Percentiles rank a stretch among this genome's conserved stretches.
Evolutionary conservation across 2,329 filamentous ascomycete species (phyloP).

Genomic region (Hymenoscyphus occultus): DNA sequence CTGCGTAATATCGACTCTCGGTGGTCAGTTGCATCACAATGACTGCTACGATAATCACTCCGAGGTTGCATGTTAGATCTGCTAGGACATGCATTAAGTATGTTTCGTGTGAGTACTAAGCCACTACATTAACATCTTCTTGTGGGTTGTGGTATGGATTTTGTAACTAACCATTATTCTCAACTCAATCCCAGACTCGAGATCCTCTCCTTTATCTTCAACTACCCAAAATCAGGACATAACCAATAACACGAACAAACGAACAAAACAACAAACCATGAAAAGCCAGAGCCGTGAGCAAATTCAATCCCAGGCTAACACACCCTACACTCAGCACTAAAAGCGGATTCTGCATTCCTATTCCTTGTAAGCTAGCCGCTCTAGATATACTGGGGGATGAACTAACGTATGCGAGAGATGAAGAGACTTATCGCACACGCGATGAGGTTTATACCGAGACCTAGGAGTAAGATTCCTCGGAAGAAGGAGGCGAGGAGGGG

Average conservation of each 20-base stretch:
- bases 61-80: constrained; percentile 73
- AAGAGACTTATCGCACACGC: constrained; percentile 73
- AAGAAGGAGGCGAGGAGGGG: constrained; percentile 75
- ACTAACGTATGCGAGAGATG: constrained; percentile 51
- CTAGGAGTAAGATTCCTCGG: constrained; percentile 73
- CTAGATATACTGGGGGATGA: not conserved
- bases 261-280: constrained; percentile 48
- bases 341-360: constrained; percentile 62
- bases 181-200: not conserved
- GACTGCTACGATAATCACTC: constrained; percentile 66
- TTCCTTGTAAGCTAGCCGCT: not conserved
- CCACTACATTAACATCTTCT: constrained; percentile 36
- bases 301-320: constrained; percentile 63
- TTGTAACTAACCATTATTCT: constrained; percentile 49
- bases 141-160: constrained; percentile 49
- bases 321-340: constrained; percentile 68
- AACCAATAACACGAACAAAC: no score
- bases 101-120: constrained; percentile 69
- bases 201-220: not conserved
- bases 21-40: constrained; percentile 65
- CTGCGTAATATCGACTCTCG: constrained; percentile 63
- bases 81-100: constrained; percentile 69
- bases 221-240: not conserved
- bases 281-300: constrained; percentile 63
- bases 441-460: constrained; percentile 68